A percentile compares a stretch with the other conserved stretches of the same genome.
Evolutionary conservation across 2,329 filamentous ascomycete species (phyloP).

Genomic region (Trichoderma citrinoviride): DNA sequence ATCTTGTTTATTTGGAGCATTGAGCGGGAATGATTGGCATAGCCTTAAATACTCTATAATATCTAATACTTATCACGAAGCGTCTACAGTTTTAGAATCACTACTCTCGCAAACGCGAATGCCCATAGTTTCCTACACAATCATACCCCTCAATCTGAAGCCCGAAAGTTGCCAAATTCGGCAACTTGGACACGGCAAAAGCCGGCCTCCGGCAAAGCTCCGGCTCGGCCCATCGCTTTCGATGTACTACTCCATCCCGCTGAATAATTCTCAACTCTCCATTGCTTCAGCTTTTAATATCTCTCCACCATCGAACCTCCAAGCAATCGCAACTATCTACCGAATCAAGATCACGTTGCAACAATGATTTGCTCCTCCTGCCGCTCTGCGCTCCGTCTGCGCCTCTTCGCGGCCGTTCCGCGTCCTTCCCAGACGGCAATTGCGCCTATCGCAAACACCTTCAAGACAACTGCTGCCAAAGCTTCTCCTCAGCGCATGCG

Average conservation of each 20-base stretch:
- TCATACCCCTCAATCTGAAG: not conserved
- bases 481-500: not conserved
- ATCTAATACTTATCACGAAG: not conserved
- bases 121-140: not conserved
- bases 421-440: not conserved
- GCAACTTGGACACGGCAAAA: constrained; percentile 3
- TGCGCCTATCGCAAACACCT: not conserved
- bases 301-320: not conserved
- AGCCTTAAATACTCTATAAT: not conserved
- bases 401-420: not conserved
- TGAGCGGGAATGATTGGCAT: not conserved
- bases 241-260: not conserved
- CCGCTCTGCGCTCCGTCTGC: constrained; percentile 22
- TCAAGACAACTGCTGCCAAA: not conserved
- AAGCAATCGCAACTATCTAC: not conserved
- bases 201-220: constrained; percentile 16
- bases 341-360: not conserved
- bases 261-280: constrained; percentile 15
- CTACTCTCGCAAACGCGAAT: rapidly evolving
- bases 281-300: not conserved
- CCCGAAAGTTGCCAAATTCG: not conserved
- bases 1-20: not conserved
- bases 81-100: not conserved
- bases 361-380: constrained; percentile 26
- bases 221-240: constrained; percentile 15